Base-by-base conservation (phyloP, 2,329 filamentous ascomycete species). In the Elsinoe perseae region DNA sequence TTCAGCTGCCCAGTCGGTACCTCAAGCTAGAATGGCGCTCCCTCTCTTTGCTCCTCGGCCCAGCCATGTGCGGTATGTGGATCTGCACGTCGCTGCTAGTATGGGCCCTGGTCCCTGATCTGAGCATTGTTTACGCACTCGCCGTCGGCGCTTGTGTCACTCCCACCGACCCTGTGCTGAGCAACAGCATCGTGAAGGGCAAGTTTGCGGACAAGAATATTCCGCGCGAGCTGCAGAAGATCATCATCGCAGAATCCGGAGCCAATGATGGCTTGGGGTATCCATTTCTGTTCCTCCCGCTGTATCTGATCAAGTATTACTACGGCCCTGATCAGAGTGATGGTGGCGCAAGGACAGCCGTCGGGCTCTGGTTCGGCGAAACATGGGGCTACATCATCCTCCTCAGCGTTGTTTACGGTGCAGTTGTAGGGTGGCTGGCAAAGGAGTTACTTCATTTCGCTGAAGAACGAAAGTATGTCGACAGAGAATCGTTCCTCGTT, bases 151-250 rank as follows among this genome's bases (percentile, higher is more conserved):
- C 90, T 0, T 95, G 90, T 65, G 83, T 96, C n/a, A 93, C 91
- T 2, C 91, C 90, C 0, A 95, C 91, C 0, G 91, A 96, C 64
- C 91, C 91, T 0, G 83, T 95, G 1, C 71, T 95, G 34, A 92
- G 87, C 14, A 92, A 93, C 61, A 87, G 87, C 2, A 95, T 95
- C 57, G 89, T 95, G 44, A 95, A 95, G 73, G 90, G 90, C 28
- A 91, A 88, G 64, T 96, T 95, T 66, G 91, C 91, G 1, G 90
- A 95, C 65, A 86, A 90, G 64, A 93, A 95, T 67, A 85, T 95
- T 16, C 89, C 91, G 0, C 84, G 83, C 57, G 80, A 85, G 25
- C 74, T 96, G 50, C 89, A 95, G 73, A 83, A 86, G 61, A 88
- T 76, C 58, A 75, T 75, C 58, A 73, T 73, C 58, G 75, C 72